Evolutionary conservation across 116 monocot species (phyloP), one percentile per base, ranked within the genome.

Genomic region (Zostera marina): DNA sequence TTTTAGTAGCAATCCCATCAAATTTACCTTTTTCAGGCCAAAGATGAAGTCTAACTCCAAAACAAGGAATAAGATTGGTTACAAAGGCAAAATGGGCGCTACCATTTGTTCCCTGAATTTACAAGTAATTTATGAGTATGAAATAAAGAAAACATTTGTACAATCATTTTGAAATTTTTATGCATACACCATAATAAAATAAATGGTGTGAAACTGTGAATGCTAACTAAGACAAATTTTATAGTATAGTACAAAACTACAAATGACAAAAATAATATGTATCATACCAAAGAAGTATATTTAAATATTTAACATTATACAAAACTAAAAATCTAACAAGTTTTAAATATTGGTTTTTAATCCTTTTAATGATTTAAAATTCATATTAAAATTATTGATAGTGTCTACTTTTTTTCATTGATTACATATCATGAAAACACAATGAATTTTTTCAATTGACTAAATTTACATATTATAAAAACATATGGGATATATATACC

Each of bases 61-160:
- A 80, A 76, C 96, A 96, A 8, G 96, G 89, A 66, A 79, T 63
- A 64, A 96, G 80, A 80, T 96, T 96, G 48, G 89, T 96, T 39
- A 96, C 96, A 73, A 96, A 77, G n/a, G 76, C 76, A 62, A 96
- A 96, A 64, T 96, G 79, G 10, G 58, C 74, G 62, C 66, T 80
- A 23, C 89, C 89, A 66, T 77, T 63, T 62, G 76, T 85, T 58
- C 82, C 85, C 96, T 96, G 68, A 60, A 70, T 58, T n/a, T 10
- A 48, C 26, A 55, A 78, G 40, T 12, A 71, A 16, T 25, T 32
- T 45, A 9, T 56, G 40, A 64, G 52, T 58, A 3, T 8, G 12
- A 23, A 60, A 45, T 60, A 6, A 20, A 60, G 20, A 56, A 24
- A 26, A 51, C 17, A 2, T 51, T 51, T 9, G 20, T 16, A 32